phyloP scores from a whole-genome alignment of 352 stramenopile species.

The Globisporangium barbulae region DNA sequence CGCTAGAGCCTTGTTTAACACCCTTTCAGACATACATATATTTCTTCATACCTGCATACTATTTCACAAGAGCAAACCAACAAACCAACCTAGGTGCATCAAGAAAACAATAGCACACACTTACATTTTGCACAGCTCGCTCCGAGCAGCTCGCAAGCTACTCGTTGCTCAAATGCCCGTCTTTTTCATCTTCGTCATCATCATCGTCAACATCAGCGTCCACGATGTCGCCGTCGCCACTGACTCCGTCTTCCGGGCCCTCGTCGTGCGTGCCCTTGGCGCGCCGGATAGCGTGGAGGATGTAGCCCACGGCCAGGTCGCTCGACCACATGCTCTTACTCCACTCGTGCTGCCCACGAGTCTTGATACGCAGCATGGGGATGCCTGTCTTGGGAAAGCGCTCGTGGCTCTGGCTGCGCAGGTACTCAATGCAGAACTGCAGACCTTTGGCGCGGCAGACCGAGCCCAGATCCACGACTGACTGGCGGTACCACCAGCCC shows the following conservation, averaged over 20 bases:
- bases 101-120: not conserved
- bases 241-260: not conserved
- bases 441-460: constrained; percentile 18
- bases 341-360: constrained; percentile 15
- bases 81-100: not conserved
- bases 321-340: constrained; percentile 36
- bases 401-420: constrained; percentile 20
- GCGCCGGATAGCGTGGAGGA: constrained; percentile 19
- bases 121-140: not conserved
- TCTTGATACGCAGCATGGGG: not conserved
- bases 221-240: not conserved
- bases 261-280: constrained; percentile 12
- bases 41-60: constrained; percentile 1
- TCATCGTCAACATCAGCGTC: not conserved
- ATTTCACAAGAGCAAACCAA: not conserved
- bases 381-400: constrained; percentile 19
- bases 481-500: constrained; percentile 30
- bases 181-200: not conserved
- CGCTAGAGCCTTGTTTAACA: not conserved
- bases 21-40: not conserved
- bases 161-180: not conserved
- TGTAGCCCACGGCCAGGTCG: not conserved
- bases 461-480: constrained; percentile 17
- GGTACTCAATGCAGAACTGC: constrained; percentile 21
- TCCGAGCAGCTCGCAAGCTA: not conserved